Conservation (phyloP, 2,329 filamentous ascomycete genomes). For the Arthrobotrys pseudoclavata region DNA sequence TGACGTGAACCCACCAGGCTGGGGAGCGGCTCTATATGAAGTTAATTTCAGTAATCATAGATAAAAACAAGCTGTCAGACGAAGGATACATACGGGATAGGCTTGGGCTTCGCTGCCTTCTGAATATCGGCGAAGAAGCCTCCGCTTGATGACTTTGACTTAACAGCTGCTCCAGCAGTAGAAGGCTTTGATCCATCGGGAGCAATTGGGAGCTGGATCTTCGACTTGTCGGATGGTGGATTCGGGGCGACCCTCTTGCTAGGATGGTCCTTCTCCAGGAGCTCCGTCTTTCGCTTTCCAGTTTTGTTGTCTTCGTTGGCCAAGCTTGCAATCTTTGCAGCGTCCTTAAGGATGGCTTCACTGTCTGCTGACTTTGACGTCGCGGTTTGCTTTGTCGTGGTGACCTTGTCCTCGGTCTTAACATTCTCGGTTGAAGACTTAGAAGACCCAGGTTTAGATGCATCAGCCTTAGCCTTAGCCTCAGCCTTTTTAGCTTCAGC, state of each 20-base stretch:
- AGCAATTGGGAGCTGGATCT: constrained; percentile 50
- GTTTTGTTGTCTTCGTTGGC: constrained; percentile 50
- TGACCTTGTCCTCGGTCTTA: constrained; percentile 34
- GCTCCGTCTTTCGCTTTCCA: constrained; percentile 47
- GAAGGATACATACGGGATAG: constrained; percentile 43
- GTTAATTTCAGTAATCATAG: not conserved
- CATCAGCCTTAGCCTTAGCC: constrained; percentile 39
- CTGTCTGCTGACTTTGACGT: constrained; percentile 47
- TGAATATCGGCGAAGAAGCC: constrained; percentile 58
- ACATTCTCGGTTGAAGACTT: constrained; percentile 26
- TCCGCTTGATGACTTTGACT: constrained; percentile 44
- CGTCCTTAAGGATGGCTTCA: constrained; percentile 48
- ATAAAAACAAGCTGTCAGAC: not conserved
- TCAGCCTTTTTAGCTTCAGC: constrained; percentile 42
- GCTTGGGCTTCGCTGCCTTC: constrained; percentile 55
- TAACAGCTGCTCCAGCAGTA: constrained; percentile 20
- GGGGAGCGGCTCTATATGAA: constrained; percentile 38
- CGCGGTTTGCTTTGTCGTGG: constrained; percentile 16
- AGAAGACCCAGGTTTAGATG: constrained; percentile 13
- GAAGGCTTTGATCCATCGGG: constrained; percentile 38
- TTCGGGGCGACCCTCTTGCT: constrained; percentile 50
- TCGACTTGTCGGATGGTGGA: constrained; percentile 50
- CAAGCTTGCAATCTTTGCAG: constrained; percentile 47
- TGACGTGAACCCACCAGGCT: constrained; percentile 57
- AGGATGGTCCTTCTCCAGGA: constrained; percentile 47